Evolutionary conservation across 352 stramenopile species (phyloP).

Genomic region (Pythium aphanidermatum): DNA sequence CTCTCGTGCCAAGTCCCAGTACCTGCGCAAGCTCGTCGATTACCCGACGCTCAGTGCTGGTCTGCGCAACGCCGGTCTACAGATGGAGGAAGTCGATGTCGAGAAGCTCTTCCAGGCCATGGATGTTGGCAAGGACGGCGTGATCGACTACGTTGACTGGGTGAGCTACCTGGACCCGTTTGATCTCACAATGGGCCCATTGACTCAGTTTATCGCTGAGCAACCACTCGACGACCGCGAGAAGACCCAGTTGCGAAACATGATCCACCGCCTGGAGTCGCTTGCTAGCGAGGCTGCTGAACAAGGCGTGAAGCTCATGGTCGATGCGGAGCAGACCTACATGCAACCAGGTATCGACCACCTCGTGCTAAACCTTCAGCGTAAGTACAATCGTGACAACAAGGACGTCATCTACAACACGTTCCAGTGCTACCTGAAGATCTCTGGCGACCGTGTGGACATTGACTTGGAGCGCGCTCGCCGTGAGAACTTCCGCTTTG

Average conservation of each 20-base stretch:
- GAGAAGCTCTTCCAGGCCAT: conserved; percentile 60
- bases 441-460: conserved; percentile 81
- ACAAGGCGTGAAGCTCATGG: conserved; percentile 91
- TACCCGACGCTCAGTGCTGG: conserved; percentile 69
- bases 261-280: conserved; percentile 81
- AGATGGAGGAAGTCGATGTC: conserved; percentile 59
- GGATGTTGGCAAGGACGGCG: conserved; percentile 56
- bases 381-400: conserved; percentile 87
- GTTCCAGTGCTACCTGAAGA: conserved; percentile 98
- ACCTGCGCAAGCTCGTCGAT: conserved; percentile 74
- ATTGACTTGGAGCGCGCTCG: conserved; percentile 91
- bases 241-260: conserved; percentile 88
- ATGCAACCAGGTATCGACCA: conserved; percentile 98
- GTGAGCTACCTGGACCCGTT: conserved; percentile 89
- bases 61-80: conserved; percentile 56
- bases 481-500: conserved; percentile 90
- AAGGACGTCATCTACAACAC: conserved; percentile 95
- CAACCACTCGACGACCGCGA: conserved; percentile 77
- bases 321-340: conserved; percentile 97
- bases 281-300: conserved; percentile 66
- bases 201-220: conserved; percentile 85
- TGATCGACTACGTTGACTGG: conserved; percentile 95
- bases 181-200: conserved; percentile 82
- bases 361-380: conserved; percentile 80
- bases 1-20: conserved; percentile 76